Base-by-base conservation (phyloP, 441 rosid species). In the Erysimum cheiri region DNA sequence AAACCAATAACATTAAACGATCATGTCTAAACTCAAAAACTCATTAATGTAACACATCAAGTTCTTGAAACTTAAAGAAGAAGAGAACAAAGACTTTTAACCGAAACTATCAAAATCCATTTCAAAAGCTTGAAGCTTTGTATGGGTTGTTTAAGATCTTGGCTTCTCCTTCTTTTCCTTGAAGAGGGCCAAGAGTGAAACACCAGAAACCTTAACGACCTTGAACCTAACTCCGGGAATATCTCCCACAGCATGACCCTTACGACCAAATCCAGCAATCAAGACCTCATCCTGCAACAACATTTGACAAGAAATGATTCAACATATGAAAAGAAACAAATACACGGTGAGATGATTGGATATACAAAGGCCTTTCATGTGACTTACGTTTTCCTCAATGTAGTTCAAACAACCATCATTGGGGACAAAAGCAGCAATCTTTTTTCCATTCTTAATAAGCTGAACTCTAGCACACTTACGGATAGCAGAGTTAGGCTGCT, bases 151-250 rank as follows among this genome's bases (percentile, higher is more conserved):
- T 79, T 80, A 90, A 64, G 90, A 85, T 32, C 90, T 81, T 24
- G 90, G 90, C 82, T 86, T 86, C 83, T 86, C 90, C 78, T 85
- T 85, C 85, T 85, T 85, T 64, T 85, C 90, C 70, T 85, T 85
- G 81, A 85, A 85, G 39, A 85, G 85, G 29, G 90, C 90, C 69
- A 86, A 73, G 33, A 86, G 88, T 5, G 90, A 86, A 26, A 86
- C 90, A 32, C 90, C 90, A 19, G 90, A 86, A 9, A 86, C 90
- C 81, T 86, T 86, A 60, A 86, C 90, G 0, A 86, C 90, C 86
- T 85, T 85, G 85, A 85, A 85, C 67, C 90, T 77, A 57, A 84
- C 87, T 63, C 89, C 85, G 5, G 90, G 90, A 83, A 83, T 83
- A 83, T 85, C 90, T 73, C 87, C 86, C 8, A 85, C 85, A 0